phyloP scores from a whole-genome alignment of 371 early-diverging fungal genomes.

The Mycotypha africana region DNA sequence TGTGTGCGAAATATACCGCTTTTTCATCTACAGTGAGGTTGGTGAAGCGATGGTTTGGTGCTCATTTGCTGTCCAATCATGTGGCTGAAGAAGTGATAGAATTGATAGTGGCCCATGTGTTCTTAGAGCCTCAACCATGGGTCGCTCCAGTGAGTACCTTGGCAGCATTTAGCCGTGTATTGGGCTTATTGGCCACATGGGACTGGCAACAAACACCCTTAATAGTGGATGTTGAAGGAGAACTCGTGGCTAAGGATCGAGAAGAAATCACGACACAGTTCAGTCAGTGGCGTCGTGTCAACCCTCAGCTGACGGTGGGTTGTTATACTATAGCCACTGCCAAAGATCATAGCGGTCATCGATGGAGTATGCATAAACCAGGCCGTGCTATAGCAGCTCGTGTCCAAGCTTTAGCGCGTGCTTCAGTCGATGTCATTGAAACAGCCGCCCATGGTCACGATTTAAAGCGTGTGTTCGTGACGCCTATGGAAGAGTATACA shows the following conservation, averaged over 20 bases:
- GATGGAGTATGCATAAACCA: slow-evolving; percentile 54
- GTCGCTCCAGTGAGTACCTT: slow-evolving; percentile 50
- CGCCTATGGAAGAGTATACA: slow-evolving; percentile 67
- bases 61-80: slow-evolving; percentile 65
- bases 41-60: slow-evolving; percentile 81
- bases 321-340: slow-evolving; percentile 64
- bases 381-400: slow-evolving; percentile 53
- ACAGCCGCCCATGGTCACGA: background rate
- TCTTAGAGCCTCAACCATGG: slow-evolving; percentile 62
- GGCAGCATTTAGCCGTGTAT: slow-evolving; percentile 70
- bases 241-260: slow-evolving; percentile 41
- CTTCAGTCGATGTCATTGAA: slow-evolving; percentile 43
- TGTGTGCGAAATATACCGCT: slow-evolving; percentile 63
- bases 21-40: slow-evolving; percentile 72
- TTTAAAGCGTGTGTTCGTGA: slow-evolving; percentile 55
- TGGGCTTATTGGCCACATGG: slow-evolving; percentile 67
- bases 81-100: slow-evolving; percentile 60
- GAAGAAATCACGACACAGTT: slow-evolving; percentile 42
- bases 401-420: slow-evolving; percentile 56
- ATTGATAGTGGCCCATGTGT: slow-evolving; percentile 56
- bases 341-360: slow-evolving; percentile 52
- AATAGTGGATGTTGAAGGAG: slow-evolving; percentile 71
- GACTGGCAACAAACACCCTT: slow-evolving; percentile 72
- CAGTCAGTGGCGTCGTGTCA: slow-evolving; percentile 34
- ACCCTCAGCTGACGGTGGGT: slow-evolving; percentile 42